Evolutionary conservation across 75 land plant genomes (phyloP).

Genomic region (Picea glauca): DNA sequence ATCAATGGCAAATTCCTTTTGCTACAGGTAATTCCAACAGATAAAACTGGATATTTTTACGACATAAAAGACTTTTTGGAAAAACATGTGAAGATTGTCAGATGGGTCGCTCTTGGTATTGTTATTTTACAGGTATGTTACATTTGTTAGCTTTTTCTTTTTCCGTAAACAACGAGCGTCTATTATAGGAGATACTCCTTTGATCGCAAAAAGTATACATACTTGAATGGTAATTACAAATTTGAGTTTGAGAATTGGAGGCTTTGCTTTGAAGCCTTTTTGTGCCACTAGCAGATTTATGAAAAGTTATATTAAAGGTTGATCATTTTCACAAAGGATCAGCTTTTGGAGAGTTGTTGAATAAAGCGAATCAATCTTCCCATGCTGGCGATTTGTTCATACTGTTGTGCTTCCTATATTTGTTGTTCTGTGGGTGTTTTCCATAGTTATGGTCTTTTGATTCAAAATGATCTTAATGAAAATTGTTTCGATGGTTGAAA

Average conservation of each 20-base stretch:
- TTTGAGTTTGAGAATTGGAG: background rate
- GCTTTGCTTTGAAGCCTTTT: background rate
- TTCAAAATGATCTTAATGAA: background rate
- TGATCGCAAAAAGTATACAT: background rate
- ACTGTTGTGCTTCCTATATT: too few species aligned
- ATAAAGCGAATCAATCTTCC: background rate
- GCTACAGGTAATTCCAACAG: conserved; percentile 74
- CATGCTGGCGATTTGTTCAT: too few species aligned
- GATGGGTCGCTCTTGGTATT: conserved; percentile 89
- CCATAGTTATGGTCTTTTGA: background rate
- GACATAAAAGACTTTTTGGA: conserved; percentile 70
- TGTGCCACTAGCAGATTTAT: background rate
- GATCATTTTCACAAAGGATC: background rate
- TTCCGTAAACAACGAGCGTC: background rate
- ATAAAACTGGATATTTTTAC: conserved; percentile 84
- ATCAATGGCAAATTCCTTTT: background rate
- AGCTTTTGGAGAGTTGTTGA: conserved; percentile 2
- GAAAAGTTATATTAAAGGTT: background rate
- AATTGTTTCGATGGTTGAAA: background rate
- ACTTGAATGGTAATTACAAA: background rate
- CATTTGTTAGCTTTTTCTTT: background rate
- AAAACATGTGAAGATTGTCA: conserved; percentile 66
- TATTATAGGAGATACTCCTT: background rate
- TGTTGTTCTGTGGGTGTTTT: conserved; percentile 4
- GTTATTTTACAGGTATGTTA: conserved; percentile 20